phyloP scores from a whole-genome alignment of 306 rosid genomes.

The Neltuma alba region DNA sequence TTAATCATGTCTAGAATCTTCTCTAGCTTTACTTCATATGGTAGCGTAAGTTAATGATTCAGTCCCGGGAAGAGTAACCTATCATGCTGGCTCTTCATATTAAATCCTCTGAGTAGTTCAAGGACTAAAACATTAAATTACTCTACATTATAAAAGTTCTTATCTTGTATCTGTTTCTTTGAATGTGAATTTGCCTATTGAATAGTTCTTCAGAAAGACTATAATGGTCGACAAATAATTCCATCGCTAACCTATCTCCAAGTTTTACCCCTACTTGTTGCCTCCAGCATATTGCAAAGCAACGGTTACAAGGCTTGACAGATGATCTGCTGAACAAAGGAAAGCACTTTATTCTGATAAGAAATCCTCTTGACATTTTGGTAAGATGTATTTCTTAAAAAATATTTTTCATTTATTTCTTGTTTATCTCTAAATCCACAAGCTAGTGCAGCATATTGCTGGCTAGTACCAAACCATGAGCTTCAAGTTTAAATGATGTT shows the following conservation, averaged over 20 bases:
- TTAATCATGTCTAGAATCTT: background rate
- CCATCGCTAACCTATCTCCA: conserved; percentile 5
- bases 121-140: background rate
- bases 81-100: background rate
- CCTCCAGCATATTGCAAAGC: conserved; percentile 78
- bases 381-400: conserved; percentile 36
- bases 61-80: background rate
- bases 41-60: background rate
- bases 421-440: conserved; percentile 11
- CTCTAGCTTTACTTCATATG: background rate
- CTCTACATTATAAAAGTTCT: background rate
- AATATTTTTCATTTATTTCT: background rate
- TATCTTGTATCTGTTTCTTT: background rate
- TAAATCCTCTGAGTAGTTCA: background rate
- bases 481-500: conserved; percentile 13
- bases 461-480: background rate
- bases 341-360: conserved; percentile 75
- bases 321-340: conserved; percentile 71
- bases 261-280: conserved; percentile 1
- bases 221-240: conserved; percentile 19
- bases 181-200: background rate
- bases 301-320: conserved; percentile 60
- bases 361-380: conserved; percentile 84
- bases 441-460: conserved; percentile 10
- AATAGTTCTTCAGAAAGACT: conserved; percentile 21